These are phyloP conservation scores for Rhodotorula sphaerocarpa DNA, from an alignment of 768 basidiomycete species.

Conservation along the genomic window DNA sequence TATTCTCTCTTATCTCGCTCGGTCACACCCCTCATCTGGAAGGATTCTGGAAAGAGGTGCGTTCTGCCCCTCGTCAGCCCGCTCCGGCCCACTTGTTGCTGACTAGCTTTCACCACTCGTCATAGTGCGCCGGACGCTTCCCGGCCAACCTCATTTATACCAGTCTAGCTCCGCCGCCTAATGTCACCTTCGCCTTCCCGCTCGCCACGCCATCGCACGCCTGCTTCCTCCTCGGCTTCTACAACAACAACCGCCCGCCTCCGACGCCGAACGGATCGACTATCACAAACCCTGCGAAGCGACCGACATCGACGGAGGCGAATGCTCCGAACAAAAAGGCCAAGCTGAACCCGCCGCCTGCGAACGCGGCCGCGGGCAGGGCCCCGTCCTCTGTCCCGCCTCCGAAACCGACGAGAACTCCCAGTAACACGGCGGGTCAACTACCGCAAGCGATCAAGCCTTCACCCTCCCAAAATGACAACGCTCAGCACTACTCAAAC, in stretches of 20 bases:
- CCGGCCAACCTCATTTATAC: conserved; percentile 29
- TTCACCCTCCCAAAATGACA: conserved; percentile 11
- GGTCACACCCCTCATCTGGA: conserved; percentile 30
- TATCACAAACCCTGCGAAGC: neutral
- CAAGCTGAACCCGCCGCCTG: conserved; percentile 14
- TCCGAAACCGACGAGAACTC: conserved; percentile 5
- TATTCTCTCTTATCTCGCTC: conserved; percentile 32
- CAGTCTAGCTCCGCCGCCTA: conserved; percentile 1
- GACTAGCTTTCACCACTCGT: too few species aligned
- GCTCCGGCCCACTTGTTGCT: too few species aligned
- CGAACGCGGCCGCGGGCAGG: neutral
- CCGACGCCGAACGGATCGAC: neutral
- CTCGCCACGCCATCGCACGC: conserved; percentile 16
- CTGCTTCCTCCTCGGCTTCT: conserved; percentile 34
- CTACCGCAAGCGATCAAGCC: neutral
- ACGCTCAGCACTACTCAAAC: conserved; percentile 17
- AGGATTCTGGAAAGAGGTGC: conserved; percentile 23
- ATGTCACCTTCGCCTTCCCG: conserved; percentile 14
- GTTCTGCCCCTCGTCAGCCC: too few species aligned
- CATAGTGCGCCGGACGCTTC: conserved; percentile 23
- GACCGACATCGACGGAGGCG: conserved; percentile 2
- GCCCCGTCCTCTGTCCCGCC: conserved; percentile 1
- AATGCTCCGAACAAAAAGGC: conserved; percentile 18
- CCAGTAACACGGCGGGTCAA: neutral
- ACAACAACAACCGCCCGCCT: conserved; percentile 13